Base-by-base conservation (phyloP, 1,284 basidiomycete species). In the Hypsizygus ulmarius region DNA sequence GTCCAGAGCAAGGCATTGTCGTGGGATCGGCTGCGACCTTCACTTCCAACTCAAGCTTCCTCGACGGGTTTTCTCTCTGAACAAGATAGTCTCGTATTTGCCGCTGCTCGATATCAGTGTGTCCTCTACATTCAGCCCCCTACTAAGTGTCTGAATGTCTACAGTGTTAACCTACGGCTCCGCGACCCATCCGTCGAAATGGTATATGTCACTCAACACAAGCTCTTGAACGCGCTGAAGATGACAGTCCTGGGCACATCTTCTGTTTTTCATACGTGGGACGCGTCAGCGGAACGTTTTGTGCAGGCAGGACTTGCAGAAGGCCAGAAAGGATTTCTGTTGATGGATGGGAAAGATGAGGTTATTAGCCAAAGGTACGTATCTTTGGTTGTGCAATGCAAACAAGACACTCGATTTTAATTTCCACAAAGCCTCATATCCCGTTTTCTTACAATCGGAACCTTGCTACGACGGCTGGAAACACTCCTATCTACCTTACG, bases 401-500 rank as follows among this genome's bases (percentile, higher is more conserved):
- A 30, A 3, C 7, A 12, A 19, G 16, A 30, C 11, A 30, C 39
- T 38, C 9, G 15, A 19, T 14, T 19, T 41, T 21, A 36, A 32
- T 6, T 18, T 33, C 2, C 8, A 32, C 39, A 6, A 53, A 88
- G 86, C 59, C 61, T 85, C 5, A 62, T 82, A n/a, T 64, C 68
- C 21, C 73, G 79, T 8, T 88, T 88, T 60, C 50, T 85, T 33
- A 73, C 67, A 4, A 80, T 88, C 43, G 87, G 87, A 1, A 78
- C 78, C 1, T 60, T 80, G 1, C 60, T 84, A 41, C 78, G 86
- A 41, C 76, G 87, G n/a, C 57, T 89, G 3, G 86, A 90, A 40
- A 63, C 67, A 1, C 58, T 86, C 10, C 55, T 78, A 3, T 61
- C 61, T n/a, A 50, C 56, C 3, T 59, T 81, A 30, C 70, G 74